Evolutionary conservation across 257 asterid species (phyloP), one percentile per base, ranked within the genome.

Genomic region (Coffea canephora): DNA sequence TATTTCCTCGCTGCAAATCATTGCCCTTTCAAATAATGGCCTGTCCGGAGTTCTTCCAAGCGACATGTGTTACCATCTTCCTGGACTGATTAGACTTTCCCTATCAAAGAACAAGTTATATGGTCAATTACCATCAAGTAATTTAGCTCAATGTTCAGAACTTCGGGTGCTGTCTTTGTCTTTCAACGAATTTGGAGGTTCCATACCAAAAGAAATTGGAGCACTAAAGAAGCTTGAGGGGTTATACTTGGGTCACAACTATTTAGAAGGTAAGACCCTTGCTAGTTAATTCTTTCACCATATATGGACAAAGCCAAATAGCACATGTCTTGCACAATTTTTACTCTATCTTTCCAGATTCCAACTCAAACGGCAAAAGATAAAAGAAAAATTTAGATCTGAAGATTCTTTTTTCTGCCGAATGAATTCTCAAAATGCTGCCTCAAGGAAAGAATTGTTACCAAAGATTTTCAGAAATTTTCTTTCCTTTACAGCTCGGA

Each of bases 161-260:
- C 84, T 85, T 27, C 27, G 5, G 43, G 5, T 5, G 14, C 68
- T 82, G 68, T 43, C 76, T 5, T 21, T 85, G 82, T 8, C 0
- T 4, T 39, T 1, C 2, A 87, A 85, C 74, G 25, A 25, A 64
- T 69, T 87, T 68, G 10, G 23, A 14, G 89, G 83, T 70, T 52
- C 25, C 31, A 14, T 87, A 45, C 87, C 87, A 2, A 49, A 27
- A 39, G 76, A 21, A 11, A 78, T 86, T 65, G 55, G 85, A 41
- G 69, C 65, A 46, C 71, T 85, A 41, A 77, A 73, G 75, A 70
- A 15, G 68, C 81, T 85, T 69, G 62, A 75, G 78, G 34, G 3
- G 69, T 16, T 86, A 2, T 10, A 45, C 68, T 79, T 84, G 11
- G 70, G 61, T 18, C 9, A 0, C 4, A 76, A n/a, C 19, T 0